Evolutionary conservation across 2,329 filamentous ascomycete genomes (phyloP), one percentile per base, ranked within the genome.

Genomic region (Xylariales sp.): DNA sequence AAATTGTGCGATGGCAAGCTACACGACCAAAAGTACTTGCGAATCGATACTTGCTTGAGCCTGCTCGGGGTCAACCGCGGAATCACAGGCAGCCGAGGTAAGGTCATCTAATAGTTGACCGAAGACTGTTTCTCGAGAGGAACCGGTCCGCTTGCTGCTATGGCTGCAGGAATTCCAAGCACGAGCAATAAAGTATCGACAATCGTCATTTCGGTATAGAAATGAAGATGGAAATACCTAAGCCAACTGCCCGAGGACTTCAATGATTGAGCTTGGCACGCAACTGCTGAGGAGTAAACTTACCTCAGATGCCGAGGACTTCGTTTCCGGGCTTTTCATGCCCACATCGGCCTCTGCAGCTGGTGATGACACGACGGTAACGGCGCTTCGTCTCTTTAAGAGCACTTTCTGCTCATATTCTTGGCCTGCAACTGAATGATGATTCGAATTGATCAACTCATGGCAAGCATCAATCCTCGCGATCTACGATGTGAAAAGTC

Each of bases 61-160:
- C 15, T 54, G 47, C n/a, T 48, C 49, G 4, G 54, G 50, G 10
- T 57, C 46, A 32, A 40, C 39, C 11, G 51, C 44, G 8, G 54
- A 45, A 28, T 61, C 62, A 55, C 77, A 81, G n/a, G 74, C 72
- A 15, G 74, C 73, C 10, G 63, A 59, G 52, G 81, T 82, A 53
- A 84, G 67, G 45, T 76, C 67, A 53, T 84, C 76, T 46, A 84
- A 68, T 5, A 84, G 71, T 57, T 81, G 65, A 42, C 80, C 78
- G 50, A 84, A 84, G 40, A 84, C 65, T 45, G 84, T 76, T 39
- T 75, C 79, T 53, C 74, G 15, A 84, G 63, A 11, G 80, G 80
- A 43, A 82, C 80, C 0, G 80, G 79, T 4, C 78, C 68, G 34
- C 79, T 80, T n/a, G 78, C 72, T 19, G 69, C 75, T 32, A 76